Evolutionary conservation across 2,329 filamentous ascomycete species (phyloP).

Genomic region (Neonectria coccinea): DNA sequence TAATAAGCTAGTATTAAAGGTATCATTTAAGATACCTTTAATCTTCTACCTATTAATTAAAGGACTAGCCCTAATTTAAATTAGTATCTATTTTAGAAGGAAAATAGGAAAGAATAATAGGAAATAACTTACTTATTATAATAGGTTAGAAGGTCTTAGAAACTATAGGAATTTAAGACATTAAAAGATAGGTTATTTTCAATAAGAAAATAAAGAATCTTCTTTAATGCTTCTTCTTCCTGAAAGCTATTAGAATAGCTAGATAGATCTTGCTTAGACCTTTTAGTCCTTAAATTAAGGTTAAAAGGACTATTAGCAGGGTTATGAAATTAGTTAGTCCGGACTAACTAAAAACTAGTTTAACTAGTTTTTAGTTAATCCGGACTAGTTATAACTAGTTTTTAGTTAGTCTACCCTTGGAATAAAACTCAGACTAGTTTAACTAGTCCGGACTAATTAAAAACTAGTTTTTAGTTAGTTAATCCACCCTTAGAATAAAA

Average conservation of each 20-base stretch:
- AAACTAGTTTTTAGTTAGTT: too few species aligned
- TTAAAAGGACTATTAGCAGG: too few species aligned
- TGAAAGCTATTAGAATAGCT: neutral
- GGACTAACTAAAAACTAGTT: too few species aligned
- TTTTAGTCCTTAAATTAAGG: too few species aligned
- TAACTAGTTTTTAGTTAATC: too few species aligned
- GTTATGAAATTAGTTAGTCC: too few species aligned
- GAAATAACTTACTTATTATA: slow-evolving; percentile 7
- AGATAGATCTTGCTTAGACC: too few species aligned
- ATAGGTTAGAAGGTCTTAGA: slow-evolving; percentile 6
- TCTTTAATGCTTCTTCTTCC: neutral
- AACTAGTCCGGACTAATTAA: too few species aligned
- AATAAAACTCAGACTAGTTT: too few species aligned
- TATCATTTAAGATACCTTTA: slow-evolving; percentile 6
- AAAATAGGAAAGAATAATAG: neutral
- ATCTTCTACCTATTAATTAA: slow-evolving; percentile 4
- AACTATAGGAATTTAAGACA: slow-evolving; percentile 3
- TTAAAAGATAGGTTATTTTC: slow-evolving; percentile 10
- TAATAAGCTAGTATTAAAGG: slow-evolving; percentile 10
- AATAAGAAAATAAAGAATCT: slow-evolving; percentile 2
- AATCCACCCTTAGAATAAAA: too few species aligned
- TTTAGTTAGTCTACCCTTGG: too few species aligned
- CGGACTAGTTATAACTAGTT: too few species aligned
- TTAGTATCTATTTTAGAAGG: neutral
- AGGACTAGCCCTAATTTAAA: slow-evolving; percentile 3